A percentile compares a stretch with the other conserved stretches of the same genome.
Conservation (phyloP, 768 basidiomycete species). For the Leccinum barrowsii region DNA sequence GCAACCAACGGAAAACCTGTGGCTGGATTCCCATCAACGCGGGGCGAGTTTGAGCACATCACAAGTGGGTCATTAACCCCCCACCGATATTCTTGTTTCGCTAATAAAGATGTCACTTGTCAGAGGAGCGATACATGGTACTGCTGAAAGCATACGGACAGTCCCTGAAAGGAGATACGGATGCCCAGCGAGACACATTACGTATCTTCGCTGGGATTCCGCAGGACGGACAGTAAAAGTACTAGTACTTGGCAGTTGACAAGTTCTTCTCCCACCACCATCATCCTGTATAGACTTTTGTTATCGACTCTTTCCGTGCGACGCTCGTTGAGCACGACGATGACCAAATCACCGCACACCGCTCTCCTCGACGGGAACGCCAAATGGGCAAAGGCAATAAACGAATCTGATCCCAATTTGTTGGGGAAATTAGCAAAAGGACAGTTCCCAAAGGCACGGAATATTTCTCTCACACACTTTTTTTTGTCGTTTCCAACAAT, state of each 20-base stretch:
- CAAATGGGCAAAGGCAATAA: slow-evolving; percentile 66
- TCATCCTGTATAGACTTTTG: not conserved
- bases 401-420: slow-evolving; percentile 55
- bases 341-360: slow-evolving; percentile 3
- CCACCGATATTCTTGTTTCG: not conserved
- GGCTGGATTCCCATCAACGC: slow-evolving; percentile 34
- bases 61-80: slow-evolving; percentile 30
- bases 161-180: slow-evolving; percentile 38
- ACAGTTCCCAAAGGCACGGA: slow-evolving; percentile 63
- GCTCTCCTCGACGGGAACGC: slow-evolving; percentile 51
- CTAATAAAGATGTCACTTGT: not conserved
- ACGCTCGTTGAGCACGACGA: not conserved
- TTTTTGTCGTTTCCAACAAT: not conserved
- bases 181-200: slow-evolving; percentile 37
- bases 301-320: not conserved
- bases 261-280: not conserved
- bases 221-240: slow-evolving; percentile 13
- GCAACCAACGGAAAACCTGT: slow-evolving; percentile 35
- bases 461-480: too few species aligned
- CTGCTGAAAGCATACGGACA: slow-evolving; percentile 34
- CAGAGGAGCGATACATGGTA: slow-evolving; percentile 42
- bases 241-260: too few species aligned
- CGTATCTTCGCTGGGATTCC: slow-evolving; percentile 37
- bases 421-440: slow-evolving; percentile 58
- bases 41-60: slow-evolving; percentile 45